These are phyloP conservation scores for Retiboletus flavoniger DNA, from an alignment of 1,284 basidiomycete species.

Conservation along the genomic window DNA sequence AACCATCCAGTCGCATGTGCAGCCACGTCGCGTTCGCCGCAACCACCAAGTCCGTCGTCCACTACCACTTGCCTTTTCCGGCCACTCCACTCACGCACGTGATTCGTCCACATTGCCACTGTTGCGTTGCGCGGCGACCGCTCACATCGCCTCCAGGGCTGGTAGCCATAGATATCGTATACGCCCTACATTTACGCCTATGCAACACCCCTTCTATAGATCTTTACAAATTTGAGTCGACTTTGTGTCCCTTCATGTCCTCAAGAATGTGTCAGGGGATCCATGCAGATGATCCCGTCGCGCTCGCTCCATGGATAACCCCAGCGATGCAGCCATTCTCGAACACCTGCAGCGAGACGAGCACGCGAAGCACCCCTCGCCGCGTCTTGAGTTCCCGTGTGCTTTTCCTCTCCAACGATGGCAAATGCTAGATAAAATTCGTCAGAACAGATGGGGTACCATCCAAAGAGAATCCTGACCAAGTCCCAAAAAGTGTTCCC, in stretches of 20 bases:
- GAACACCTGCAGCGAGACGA: constrained; percentile 79
- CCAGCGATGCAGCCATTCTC: constrained; percentile 89
- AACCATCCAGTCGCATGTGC: not conserved
- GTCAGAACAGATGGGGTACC: constrained; percentile 9
- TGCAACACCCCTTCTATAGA: constrained; percentile 15
- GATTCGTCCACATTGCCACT: constrained; percentile 7
- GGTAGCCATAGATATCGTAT: constrained; percentile 17
- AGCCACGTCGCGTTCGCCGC: constrained; percentile 15
- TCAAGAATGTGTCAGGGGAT: constrained; percentile 71
- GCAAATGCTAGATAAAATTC: constrained; percentile 63
- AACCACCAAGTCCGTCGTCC: not conserved
- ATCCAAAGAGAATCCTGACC: constrained; percentile 45
- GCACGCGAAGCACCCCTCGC: constrained; percentile 78
- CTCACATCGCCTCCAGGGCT: not conserved
- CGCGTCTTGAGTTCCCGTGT: constrained; percentile 85
- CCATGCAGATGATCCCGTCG: constrained; percentile 87
- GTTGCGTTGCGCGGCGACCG: not conserved
- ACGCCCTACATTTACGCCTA: constrained; percentile 11
- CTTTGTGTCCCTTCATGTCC: not conserved
- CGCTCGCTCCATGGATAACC: constrained; percentile 95
- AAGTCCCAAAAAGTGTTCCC: constrained; percentile 81
- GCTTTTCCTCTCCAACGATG: constrained; percentile 94
- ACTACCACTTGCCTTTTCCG: constrained; percentile 8
- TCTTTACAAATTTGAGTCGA: constrained; percentile 4
- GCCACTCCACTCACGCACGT: constrained; percentile 13